These are phyloP conservation scores for Eucalyptus pumila DNA, from an alignment of 345 rosid species.

Conservation along the genomic window DNA sequence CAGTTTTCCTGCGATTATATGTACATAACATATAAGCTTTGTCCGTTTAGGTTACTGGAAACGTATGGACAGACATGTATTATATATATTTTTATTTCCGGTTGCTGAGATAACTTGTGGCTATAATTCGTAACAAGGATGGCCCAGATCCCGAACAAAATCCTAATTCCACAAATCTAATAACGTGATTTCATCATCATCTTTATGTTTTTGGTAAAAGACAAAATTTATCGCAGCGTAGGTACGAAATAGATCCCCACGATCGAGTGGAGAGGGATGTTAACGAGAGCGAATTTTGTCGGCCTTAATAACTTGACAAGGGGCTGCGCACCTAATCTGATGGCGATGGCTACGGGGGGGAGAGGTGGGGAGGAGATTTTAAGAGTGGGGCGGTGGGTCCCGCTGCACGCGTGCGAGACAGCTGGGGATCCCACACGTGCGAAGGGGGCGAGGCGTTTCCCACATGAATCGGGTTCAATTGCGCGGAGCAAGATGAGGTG, in stretches of 20 bases:
- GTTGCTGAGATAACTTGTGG: neutral
- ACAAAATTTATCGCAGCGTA: neutral
- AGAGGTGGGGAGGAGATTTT: neutral
- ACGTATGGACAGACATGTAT: neutral
- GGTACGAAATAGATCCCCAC: neutral
- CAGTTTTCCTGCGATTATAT: neutral
- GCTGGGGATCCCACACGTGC: neutral
- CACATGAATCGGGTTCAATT: neutral
- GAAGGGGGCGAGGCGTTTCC: neutral
- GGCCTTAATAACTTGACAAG: neutral
- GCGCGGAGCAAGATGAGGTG: neutral
- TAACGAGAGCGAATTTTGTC: neutral
- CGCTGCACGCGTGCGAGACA: neutral
- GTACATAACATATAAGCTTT: neutral
- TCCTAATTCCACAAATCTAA: neutral
- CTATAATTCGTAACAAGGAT: neutral
- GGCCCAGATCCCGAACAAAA: neutral
- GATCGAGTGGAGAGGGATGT: neutral
- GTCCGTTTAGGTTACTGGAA: neutral
- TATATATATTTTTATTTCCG: neutral
- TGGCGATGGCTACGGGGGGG: neutral
- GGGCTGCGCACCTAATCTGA: neutral
- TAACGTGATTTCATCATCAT: neutral
- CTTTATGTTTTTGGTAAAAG: too few relatives aligned
- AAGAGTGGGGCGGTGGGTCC: neutral